These are phyloP conservation scores for Salix brachista DNA, from an alignment of 345 rosid species.

Conservation along the genomic window DNA sequence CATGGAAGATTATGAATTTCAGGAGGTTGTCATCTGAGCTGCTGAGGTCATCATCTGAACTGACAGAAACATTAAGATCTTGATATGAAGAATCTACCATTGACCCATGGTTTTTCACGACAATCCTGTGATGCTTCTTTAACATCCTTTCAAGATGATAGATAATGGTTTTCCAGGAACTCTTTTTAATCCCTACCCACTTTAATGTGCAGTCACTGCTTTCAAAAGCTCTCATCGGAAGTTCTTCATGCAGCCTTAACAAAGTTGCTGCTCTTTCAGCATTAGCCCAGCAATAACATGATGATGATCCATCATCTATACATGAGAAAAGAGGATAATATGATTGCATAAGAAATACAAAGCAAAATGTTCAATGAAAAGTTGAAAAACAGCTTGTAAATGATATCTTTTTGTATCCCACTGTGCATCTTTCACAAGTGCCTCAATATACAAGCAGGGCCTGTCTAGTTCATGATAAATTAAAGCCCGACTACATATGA, in stretches of 20 bases:
- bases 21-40: constrained; percentile 59
- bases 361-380: neutral
- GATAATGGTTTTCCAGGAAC: constrained; percentile 26
- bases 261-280: constrained; percentile 63
- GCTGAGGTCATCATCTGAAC: constrained; percentile 44
- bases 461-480: neutral
- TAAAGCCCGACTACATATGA: neutral
- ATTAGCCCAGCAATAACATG: constrained; percentile 74
- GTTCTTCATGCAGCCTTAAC: constrained; percentile 61
- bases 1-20: constrained; percentile 43
- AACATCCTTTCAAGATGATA: constrained; percentile 55
- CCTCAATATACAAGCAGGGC: neutral
- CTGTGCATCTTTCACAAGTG: neutral
- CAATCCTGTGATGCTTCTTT: constrained; percentile 47
- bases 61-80: constrained; percentile 43
- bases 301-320: constrained; percentile 82
- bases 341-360: neutral
- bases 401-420: too few relatives aligned
- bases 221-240: constrained; percentile 32
- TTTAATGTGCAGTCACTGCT: constrained; percentile 32
- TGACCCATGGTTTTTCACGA: constrained; percentile 49
- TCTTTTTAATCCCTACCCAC: constrained; percentile 32
- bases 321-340: constrained; percentile 3
- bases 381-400: neutral
- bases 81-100: constrained; percentile 48